Evolutionary conservation across 352 stramenopile species (phyloP), one percentile per base, ranked within the genome.

Genomic region (Sclerospora graminicola): DNA sequence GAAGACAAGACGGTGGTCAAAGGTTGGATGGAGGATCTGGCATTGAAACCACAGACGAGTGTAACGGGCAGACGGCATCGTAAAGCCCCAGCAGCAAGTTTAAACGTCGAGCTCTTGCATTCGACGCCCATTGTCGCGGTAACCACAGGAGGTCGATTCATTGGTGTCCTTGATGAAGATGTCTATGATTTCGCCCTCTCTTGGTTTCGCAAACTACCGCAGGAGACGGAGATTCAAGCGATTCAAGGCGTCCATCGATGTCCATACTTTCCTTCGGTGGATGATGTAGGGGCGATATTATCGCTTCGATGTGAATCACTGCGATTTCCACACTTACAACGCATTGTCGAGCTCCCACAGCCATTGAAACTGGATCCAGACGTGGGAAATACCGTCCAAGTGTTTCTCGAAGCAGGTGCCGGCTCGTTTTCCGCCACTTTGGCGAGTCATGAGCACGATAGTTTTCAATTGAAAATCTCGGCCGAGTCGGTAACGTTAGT

Each of bases 351-450:
- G 42, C 68, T 81, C 18, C 35, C 56, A 20, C 51, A 51, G 1
- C 45, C 57, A 1, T 45, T 90, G 8, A 41, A 64, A 14, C 60
- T 90, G 2, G 77, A 89, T 51, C 65, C 73, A 4, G 64, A 63
- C 0, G 73, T 90, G 1, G 57, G 74, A 14, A 66, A 84, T 5
- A 84, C 82, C 28, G 79, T 90, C 0, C 60, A 89, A 27, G 69
- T 82, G 11, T 49, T 90, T 11, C 49, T 89, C 2, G 79, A 88
- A 44, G 75, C 79, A 11, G 71, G 72, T 0, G 69, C 62, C 0
- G 79, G 76, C 0, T 80, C 76, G 8, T 90, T 90, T 41, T 90
- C 79, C 1, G 79, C 79, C 13, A 90, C 79, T 8, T 47, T 90
- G 13, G 71, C 73, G 4, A 89, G 71, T 48, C 85, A 85, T 27